phyloP scores from a whole-genome alignment of 805 yeast genomes.

The Sugiyamaella lignohabitans region DNA sequence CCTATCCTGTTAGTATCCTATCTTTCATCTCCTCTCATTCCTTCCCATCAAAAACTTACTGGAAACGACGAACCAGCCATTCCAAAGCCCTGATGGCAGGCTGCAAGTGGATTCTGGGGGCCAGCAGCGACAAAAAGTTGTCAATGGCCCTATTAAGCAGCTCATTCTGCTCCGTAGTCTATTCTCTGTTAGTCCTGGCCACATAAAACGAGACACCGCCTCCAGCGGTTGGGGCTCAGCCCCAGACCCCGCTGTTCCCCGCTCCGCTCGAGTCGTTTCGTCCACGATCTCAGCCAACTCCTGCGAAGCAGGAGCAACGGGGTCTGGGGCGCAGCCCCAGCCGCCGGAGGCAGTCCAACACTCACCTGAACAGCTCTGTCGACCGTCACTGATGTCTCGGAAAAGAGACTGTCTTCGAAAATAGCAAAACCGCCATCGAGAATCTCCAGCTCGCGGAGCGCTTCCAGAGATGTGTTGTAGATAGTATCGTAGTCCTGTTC shows the following conservation, averaged over 20 bases:
- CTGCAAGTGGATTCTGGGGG: conserved; percentile 68
- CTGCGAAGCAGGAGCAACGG: background rate
- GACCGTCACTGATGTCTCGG: conserved; percentile 69
- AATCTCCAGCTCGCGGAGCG: conserved; percentile 61
- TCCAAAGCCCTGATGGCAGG: conserved; percentile 81
- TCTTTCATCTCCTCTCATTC: background rate
- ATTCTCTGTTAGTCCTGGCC: conserved; percentile 1
- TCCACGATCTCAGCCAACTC: too few relatives aligned
- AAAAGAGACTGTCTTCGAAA: conserved; percentile 69
- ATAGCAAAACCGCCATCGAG: conserved; percentile 69
- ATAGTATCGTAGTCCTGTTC: conserved; percentile 87
- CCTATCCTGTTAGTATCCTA: background rate
- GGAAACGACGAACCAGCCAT: conserved; percentile 89
- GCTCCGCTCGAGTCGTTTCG: too few relatives aligned
- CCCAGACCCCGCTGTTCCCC: too few relatives aligned
- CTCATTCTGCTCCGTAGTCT: conserved; percentile 63
- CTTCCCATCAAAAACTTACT: conserved; percentile 25
- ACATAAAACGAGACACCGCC: background rate
- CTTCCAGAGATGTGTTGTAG: conserved; percentile 64
- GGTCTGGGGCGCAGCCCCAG: background rate
- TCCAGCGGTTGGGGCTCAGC: too few relatives aligned
- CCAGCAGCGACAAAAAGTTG: conserved; percentile 63
- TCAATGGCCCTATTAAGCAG: conserved; percentile 68
- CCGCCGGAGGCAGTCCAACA: conserved; percentile 9
- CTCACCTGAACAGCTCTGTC: conserved; percentile 71